Base-by-base conservation (phyloP, 768 basidiomycete species). In the Amanita inopinata region DNA sequence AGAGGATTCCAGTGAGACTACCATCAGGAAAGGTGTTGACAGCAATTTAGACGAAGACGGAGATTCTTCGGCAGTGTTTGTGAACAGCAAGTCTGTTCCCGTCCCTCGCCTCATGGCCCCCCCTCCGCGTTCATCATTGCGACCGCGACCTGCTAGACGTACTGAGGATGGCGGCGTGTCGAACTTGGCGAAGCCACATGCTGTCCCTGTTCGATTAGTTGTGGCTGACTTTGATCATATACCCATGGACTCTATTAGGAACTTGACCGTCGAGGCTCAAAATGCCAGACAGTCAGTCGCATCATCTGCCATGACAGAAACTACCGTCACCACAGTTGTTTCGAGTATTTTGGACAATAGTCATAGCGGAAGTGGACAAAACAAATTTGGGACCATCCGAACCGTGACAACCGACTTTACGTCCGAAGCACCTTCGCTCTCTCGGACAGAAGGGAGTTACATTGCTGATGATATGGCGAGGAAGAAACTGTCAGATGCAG, bases 351-450 rank as follows among this genome's bases (percentile, higher is more conserved):
- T 83, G 40, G 80, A 83, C 55, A 60, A 63, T 40, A 63, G 62
- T 44, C 62, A 63, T 41, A 65, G 60, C 15, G 48, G 47, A 28
- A 61, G 59, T 44, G 65, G 60, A 32, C 65, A 66, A 49, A 79
- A 74, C 54, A 80, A 75, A 56, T 89, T 77, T 58, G 83, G 78
- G 31, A 90, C 87, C 8, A 76, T 89, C 47, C 70, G 83, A 53
- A 88, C 87, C n/a, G 66, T 80, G 46, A 86, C 79, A 23, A 90
- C 88, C 22, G 86, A 88, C 49, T 69, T 80, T 46, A 90, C 86
- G 14, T 84, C 82, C 30, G 86, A 85, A 52, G 62, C 66, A 10
- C 79, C 80, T 4, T 83, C 82, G 7, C 63, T 84, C 40, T 72
- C 71, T 15, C 68, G 70, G 24, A 68, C 78, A n/a, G 83, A 86